Percentiles rank a stretch among this genome's conserved stretches.
These are phyloP conservation scores for Tagetes erecta DNA, from an alignment of 129 eudicot genomes.

Conservation along the genomic window DNA sequence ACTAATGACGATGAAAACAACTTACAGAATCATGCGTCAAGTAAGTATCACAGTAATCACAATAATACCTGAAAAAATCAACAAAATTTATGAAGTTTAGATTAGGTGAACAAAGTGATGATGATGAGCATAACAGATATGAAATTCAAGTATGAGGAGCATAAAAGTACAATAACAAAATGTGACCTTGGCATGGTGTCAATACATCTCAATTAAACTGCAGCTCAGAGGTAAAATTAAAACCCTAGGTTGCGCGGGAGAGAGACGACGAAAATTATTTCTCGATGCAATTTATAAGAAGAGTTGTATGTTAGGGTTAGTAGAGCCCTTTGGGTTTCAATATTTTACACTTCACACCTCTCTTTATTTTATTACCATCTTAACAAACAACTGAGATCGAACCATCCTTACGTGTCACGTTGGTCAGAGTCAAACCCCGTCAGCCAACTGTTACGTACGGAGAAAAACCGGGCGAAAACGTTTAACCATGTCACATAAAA, in stretches of 20 bases:
- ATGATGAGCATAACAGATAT: not conserved
- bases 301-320: not conserved
- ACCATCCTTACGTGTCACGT: too few relatives aligned
- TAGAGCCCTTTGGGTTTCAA: not conserved
- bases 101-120: not conserved
- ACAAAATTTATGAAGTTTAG: not conserved
- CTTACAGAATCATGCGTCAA: constrained; percentile 91
- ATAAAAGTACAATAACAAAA: not conserved
- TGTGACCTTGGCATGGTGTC: constrained; percentile 42
- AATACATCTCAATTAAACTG: not conserved
- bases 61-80: constrained; percentile 65
- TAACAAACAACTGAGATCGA: not conserved
- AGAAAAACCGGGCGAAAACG: too few relatives aligned
- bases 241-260: constrained; percentile 27
- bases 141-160: not conserved
- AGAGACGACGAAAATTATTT: constrained; percentile 7
- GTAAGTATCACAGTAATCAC: constrained; percentile 90
- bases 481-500: too few relatives aligned
- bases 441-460: too few relatives aligned
- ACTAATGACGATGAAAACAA: not conserved
- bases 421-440: too few relatives aligned
- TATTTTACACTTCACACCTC: not conserved
- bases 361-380: not conserved
- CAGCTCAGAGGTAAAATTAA: constrained; percentile 20
- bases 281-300: not conserved